Evolutionary conservation across 305 asterid species (phyloP).

Genomic region (Solanum hybrid): DNA sequence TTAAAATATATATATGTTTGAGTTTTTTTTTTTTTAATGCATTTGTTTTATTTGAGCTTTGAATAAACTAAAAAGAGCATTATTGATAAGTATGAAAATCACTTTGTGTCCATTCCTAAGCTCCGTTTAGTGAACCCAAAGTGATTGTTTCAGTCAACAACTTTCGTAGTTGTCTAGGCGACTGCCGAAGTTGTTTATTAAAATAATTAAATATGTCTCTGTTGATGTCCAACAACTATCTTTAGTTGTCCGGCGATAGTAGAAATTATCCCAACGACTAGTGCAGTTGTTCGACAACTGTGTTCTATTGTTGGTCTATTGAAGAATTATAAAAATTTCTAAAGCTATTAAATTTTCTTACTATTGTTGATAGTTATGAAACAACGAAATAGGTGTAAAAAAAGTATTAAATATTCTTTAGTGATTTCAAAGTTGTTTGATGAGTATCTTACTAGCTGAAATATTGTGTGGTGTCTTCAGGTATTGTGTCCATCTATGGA

Average conservation of each 20-base stretch:
- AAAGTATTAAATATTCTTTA: too few relatives aligned
- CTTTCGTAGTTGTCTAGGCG: neutral
- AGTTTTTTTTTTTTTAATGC: neutral
- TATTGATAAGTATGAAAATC: neutral
- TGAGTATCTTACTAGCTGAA: neutral
- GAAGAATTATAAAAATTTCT: too few relatives aligned
- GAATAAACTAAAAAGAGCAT: neutral
- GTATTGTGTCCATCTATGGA: neutral
- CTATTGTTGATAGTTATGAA: neutral
- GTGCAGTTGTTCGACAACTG: neutral
- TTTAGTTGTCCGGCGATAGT: neutral
- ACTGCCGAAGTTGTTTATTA: neutral
- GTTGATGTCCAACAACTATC: neutral
- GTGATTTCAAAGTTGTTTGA: neutral
- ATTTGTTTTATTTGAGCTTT: neutral
- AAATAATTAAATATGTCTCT: too few relatives aligned
- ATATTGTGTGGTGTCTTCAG: neutral
- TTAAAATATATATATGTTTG: neutral
- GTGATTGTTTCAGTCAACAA: neutral
- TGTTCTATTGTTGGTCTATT: neutral
- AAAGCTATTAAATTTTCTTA: neutral
- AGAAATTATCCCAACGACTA: neutral
- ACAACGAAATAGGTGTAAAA: neutral
- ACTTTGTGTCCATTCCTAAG: neutral
- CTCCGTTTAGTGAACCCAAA: neutral